Evolutionary conservation across 345 rosid species (phyloP).

Genomic region (Murraya koenigii): DNA sequence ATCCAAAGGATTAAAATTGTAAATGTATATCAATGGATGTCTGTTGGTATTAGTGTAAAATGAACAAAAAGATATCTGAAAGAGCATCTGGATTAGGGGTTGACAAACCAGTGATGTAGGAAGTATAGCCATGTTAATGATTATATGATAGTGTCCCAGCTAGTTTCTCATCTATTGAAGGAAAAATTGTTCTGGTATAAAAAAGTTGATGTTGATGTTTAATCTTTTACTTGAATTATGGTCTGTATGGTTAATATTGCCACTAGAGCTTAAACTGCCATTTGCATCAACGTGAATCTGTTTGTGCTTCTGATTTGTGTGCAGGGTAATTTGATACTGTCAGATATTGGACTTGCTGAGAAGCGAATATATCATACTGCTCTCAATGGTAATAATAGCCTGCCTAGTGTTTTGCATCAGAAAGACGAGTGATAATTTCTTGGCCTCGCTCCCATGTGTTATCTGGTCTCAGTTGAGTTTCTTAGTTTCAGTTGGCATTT

Average conservation of each 20-base stretch:
- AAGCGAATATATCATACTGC: conserved; percentile 96
- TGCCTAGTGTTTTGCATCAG: conserved; percentile 95
- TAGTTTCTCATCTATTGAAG: background rate
- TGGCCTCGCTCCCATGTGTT: conserved; percentile 56
- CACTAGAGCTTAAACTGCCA: background rate
- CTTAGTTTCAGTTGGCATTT: conserved; percentile 30
- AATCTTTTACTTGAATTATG: background rate
- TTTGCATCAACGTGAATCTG: background rate
- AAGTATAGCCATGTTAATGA: background rate
- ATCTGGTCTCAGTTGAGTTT: conserved; percentile 35
- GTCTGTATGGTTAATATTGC: background rate
- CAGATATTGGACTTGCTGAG: conserved; percentile 93
- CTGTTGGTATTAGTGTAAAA: background rate
- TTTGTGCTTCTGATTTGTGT: conserved; percentile 21
- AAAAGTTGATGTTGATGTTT: background rate
- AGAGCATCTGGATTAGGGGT: background rate
- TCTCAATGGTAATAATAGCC: conserved; percentile 98
- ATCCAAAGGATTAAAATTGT: background rate
- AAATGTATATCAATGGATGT: background rate
- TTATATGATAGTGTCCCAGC: background rate
- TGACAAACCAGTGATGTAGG: background rate
- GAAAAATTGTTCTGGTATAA: background rate
- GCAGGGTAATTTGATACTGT: conserved; percentile 78
- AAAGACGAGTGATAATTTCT: conserved; percentile 82
- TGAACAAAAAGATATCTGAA: background rate